Percentiles rank a stretch among this genome's conserved stretches.
Evolutionary conservation across 2,329 filamentous ascomycete species (phyloP).

Genomic region (Botryotinia calthae): DNA sequence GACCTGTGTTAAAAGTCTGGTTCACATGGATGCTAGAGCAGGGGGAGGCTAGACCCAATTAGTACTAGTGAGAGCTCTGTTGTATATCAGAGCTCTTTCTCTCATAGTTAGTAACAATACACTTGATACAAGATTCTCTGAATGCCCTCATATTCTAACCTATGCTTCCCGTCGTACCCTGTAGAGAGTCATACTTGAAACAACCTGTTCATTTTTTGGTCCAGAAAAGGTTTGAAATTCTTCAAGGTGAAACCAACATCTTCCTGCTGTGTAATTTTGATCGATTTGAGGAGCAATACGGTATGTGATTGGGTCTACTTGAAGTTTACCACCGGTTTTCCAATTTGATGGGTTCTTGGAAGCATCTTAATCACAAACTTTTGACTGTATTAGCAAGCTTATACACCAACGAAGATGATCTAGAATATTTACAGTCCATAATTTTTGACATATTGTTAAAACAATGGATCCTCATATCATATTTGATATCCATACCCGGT

Average conservation of each 20-base stretch:
- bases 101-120: too few relatives aligned
- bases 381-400: neutral
- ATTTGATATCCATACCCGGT: neutral
- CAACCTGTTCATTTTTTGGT: neutral
- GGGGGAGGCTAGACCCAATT: too few relatives aligned
- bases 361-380: neutral
- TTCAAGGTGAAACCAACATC: neutral
- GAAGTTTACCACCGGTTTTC: neutral
- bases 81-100: too few relatives aligned
- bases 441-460: neutral
- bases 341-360: neutral
- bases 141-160: too few relatives aligned
- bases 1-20: too few relatives aligned
- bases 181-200: too few relatives aligned
- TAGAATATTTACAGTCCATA: neutral
- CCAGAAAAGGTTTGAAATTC: neutral
- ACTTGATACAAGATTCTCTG: too few relatives aligned
- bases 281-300: neutral
- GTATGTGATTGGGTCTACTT: neutral
- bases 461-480: neutral
- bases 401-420: fast-evolving
- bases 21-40: too few relatives aligned
- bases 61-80: too few relatives aligned
- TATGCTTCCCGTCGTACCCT: too few relatives aligned
- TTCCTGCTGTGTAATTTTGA: neutral